Evolutionary conservation across 495 filamentous ascomycete genomes (phyloP).

Genomic region (Entonaema liquescens): DNA sequence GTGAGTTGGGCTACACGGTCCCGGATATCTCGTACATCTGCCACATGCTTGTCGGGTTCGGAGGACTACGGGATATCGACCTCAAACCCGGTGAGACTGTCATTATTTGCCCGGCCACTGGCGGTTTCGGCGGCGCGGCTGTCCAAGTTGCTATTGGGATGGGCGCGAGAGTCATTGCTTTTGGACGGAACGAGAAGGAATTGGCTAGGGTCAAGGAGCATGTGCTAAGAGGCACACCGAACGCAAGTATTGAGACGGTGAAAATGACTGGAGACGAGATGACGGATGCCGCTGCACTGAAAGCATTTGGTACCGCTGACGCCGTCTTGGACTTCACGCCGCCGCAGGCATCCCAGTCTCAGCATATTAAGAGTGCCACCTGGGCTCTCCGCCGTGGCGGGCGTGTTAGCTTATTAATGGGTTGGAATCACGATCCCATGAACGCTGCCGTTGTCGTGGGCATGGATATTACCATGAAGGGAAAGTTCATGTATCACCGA

Average conservation of each 20-base stretch:
- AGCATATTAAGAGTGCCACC: slow-evolving; percentile 51
- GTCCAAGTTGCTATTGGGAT: slow-evolving; percentile 59
- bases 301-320: slow-evolving; percentile 49
- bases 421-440: slow-evolving; percentile 42
- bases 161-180: slow-evolving; percentile 62
- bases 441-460: slow-evolving; percentile 29
- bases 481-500: slow-evolving; percentile 53
- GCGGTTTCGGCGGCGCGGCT: slow-evolving; percentile 56
- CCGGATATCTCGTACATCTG: slow-evolving; percentile 41
- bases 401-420: slow-evolving; percentile 58
- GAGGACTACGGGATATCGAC: slow-evolving; percentile 59
- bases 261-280: slow-evolving; percentile 53
- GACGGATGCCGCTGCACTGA: slow-evolving; percentile 48
- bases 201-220: slow-evolving; percentile 38
- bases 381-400: slow-evolving; percentile 47
- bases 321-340: slow-evolving; percentile 61
- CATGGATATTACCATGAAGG: slow-evolving; percentile 47
- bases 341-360: slow-evolving; percentile 43
- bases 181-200: slow-evolving; percentile 55
- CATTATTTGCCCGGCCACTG: slow-evolving; percentile 62
- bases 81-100: slow-evolving; percentile 62
- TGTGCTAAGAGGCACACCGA: slow-evolving; percentile 26
- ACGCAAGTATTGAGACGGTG: slow-evolving; percentile 47
- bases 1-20: slow-evolving; percentile 46
- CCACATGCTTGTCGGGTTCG: slow-evolving; percentile 54